Percentiles rank a stretch among this genome's conserved stretches.
These are phyloP conservation scores for Lasiosphaeriaceae sp. DNA, from an alignment of 495 filamentous ascomycete genomes.

Conservation along the genomic window DNA sequence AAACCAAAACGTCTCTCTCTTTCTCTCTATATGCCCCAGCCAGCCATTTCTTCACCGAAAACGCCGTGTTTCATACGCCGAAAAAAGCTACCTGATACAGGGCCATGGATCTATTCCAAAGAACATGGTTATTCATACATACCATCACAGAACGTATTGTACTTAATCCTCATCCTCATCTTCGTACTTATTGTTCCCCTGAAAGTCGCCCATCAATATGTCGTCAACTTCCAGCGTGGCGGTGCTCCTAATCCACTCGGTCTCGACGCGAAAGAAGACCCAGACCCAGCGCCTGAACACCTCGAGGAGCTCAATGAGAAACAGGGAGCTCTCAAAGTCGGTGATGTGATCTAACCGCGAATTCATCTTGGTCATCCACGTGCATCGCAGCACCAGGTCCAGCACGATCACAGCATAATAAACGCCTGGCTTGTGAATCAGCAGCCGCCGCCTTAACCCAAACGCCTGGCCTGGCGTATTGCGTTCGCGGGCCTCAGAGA, in stretches of 20 bases:
- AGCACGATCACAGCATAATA: conserved; percentile 81
- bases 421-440: conserved; percentile 60
- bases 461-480: conserved; percentile 62
- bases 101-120: too few relatives aligned
- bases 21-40: too few relatives aligned
- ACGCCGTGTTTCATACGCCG: too few relatives aligned
- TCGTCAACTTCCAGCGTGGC: conserved; percentile 38
- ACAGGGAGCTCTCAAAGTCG: conserved; percentile 79
- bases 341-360: conserved; percentile 75
- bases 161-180: conserved; percentile 43
- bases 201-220: conserved; percentile 43
- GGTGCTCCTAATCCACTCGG: conserved; percentile 68
- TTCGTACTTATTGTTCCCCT: conserved; percentile 32
- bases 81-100: too few relatives aligned
- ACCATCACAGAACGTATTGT: too few relatives aligned
- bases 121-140: too few relatives aligned
- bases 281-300: conserved; percentile 89
- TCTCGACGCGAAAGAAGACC: conserved; percentile 93
- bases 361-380: conserved; percentile 82
- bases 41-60: too few relatives aligned
- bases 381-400: conserved; percentile 79
- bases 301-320: conserved; percentile 81
- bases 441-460: conserved; percentile 68
- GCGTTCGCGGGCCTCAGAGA: conserved; percentile 46
- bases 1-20: too few relatives aligned